These are phyloP conservation scores for Fusarium hainanense DNA, from an alignment of 2,329 filamentous ascomycete species.

Conservation along the genomic window DNA sequence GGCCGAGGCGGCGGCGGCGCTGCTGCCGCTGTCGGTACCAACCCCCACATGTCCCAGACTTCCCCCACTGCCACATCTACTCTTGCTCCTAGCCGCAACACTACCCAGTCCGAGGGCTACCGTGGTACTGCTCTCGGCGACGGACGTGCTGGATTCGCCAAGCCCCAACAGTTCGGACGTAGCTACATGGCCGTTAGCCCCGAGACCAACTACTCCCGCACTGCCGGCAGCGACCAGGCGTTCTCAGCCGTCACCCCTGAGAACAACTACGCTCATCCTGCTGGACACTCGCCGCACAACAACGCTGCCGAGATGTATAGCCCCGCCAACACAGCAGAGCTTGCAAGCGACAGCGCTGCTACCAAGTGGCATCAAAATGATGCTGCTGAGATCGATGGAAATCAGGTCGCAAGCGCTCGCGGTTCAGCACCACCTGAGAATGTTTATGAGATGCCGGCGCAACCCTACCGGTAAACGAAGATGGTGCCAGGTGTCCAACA, in stretches of 20 bases:
- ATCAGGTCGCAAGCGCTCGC: conserved; percentile 47
- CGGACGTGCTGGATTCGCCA: conserved; percentile 54
- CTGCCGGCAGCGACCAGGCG: conserved; percentile 29
- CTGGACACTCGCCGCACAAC: conserved; percentile 31
- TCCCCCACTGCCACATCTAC: conserved; percentile 42
- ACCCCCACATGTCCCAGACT: conserved; percentile 49
- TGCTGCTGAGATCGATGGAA: conserved; percentile 55
- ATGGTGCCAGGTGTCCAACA: not conserved
- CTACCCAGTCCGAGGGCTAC: conserved; percentile 51
- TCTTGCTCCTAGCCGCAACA: conserved; percentile 43
- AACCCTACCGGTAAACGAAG: conserved; percentile 50
- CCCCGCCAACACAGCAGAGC: conserved; percentile 47
- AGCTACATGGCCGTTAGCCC: conserved; percentile 47
- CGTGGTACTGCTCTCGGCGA: conserved; percentile 55
- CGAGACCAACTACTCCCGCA: conserved; percentile 36
- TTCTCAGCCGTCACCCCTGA: conserved; percentile 36
- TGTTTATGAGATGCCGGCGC: conserved; percentile 58
- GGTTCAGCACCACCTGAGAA: conserved; percentile 46
- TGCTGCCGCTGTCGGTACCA: conserved; percentile 28
- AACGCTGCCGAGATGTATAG: conserved; percentile 43
- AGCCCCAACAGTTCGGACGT: conserved; percentile 51
- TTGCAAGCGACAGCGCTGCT: conserved; percentile 49
- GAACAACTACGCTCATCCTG: conserved; percentile 42
- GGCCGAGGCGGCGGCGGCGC: conserved; percentile 42
- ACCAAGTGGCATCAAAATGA: conserved; percentile 51